Evolutionary conservation across 352 stramenopile genomes (phyloP).

Genomic region (Globisporangium carolinianum): DNA sequence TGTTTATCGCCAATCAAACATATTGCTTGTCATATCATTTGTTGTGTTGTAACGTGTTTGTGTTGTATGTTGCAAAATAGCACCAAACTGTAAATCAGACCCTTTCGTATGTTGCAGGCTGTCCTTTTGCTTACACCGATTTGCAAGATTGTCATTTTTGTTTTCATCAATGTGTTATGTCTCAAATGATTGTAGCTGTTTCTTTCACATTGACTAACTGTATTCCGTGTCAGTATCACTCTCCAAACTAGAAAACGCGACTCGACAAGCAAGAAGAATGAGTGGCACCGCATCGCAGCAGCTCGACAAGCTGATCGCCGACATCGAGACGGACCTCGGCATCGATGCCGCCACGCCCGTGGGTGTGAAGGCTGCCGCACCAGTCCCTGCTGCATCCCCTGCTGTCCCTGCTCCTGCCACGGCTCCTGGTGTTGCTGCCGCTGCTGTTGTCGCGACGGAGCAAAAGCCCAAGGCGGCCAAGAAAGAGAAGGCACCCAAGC

Average conservation of each 20-base stretch:
- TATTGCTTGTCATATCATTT: too few relatives aligned
- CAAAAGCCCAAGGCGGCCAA: constrained; percentile 23
- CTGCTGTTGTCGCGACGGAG: constrained; percentile 12
- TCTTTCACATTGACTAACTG: too few relatives aligned
- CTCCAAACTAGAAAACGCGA: background rate
- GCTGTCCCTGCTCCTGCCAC: constrained; percentile 5
- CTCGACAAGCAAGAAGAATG: constrained; percentile 14
- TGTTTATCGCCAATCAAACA: too few relatives aligned
- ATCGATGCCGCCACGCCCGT: constrained; percentile 61
- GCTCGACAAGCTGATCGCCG: constrained; percentile 59
- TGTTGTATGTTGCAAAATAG: too few relatives aligned
- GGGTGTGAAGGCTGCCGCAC: constrained; percentile 1
- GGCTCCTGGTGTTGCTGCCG: background rate
- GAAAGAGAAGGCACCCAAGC: constrained; percentile 41
- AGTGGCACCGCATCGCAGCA: constrained; percentile 50
- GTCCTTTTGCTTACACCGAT: too few relatives aligned
- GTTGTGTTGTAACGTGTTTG: too few relatives aligned
- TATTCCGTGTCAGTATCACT: too few relatives aligned
- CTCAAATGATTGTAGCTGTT: too few relatives aligned
- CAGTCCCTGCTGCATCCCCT: background rate
- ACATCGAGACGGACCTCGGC: constrained; percentile 68
- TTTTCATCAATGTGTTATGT: too few relatives aligned
- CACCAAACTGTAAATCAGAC: too few relatives aligned
- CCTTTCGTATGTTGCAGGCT: too few relatives aligned
- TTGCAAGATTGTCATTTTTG: too few relatives aligned